Base-by-base conservation (phyloP, 495 filamentous ascomycete species). In the Penicillium roqueforti region DNA sequence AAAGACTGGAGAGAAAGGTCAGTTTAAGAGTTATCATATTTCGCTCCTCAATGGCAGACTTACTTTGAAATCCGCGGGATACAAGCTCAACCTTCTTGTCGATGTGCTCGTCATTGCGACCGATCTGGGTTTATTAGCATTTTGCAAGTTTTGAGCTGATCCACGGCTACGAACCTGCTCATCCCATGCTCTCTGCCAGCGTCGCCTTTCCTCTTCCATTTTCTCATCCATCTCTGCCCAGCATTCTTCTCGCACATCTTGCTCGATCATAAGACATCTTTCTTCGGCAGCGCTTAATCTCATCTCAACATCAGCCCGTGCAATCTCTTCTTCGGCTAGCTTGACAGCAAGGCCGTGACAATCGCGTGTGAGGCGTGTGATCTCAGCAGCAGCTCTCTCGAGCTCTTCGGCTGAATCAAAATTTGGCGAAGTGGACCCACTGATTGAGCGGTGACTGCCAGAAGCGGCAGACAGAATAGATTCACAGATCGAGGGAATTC, bases 41-140 rank as follows among this genome's bases (percentile, higher is more conserved):
- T 53, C 14, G 14, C n/a, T 10, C 3, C 45, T n/a, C 34, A 7
- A 26, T 31, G 13, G 20, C 16, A 11, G 48, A 59, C 69, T 64
- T 66, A 78, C 76, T 78, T 57, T 80, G 79, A 36, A 92, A 85
- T 14, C 82, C 81, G 34, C 86, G 77, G 43, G 87, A 84, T 44
- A 96, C 74, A 20, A 97, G 82, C 62, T 97, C 93, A 9, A 97
- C 78, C 72, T 98, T 98, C 58, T 82, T 80, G 67, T 97, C 91
- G 53, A 95, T 77, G 70, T 93, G 91, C 66, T 89, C 89, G 37
- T 95, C 89, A 32, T 80, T 76, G 36, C 75, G 75, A 34, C 80
- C 84, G 50, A 71, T 62, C 75, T 78, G 50, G 14, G 47, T n/a
- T n/a, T 19, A 44, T 71, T 39, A 69, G 67, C 49, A 32, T 55